Evolutionary conservation across 139 green algal genomes (phyloP).

Genomic region (Chlorella sp.): DNA sequence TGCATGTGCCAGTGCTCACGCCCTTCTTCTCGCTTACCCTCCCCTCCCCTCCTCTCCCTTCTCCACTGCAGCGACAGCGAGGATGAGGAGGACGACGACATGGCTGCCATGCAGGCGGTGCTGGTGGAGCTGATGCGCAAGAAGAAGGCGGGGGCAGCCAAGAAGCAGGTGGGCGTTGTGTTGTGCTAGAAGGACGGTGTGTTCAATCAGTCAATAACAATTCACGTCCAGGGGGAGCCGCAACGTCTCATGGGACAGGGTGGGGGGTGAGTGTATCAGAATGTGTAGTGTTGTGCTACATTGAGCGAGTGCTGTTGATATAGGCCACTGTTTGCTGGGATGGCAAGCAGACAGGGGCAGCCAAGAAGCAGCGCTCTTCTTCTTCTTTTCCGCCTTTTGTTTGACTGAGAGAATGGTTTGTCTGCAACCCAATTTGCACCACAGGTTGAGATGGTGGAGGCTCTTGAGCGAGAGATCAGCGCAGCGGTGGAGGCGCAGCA

Average conservation of each 20-base stretch:
- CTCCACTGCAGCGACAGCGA: conserved; percentile 6
- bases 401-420: too few species aligned
- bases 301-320: too few species aligned
- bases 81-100: background rate
- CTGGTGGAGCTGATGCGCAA: conserved; percentile 33
- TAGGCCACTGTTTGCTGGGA: too few species aligned
- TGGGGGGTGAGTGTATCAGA: too few species aligned
- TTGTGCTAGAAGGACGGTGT: background rate
- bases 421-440: too few species aligned
- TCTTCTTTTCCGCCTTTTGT: too few species aligned
- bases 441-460: conserved; percentile 9
- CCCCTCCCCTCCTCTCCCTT: background rate
- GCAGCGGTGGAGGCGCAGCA: conserved; percentile 1
- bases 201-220: background rate
- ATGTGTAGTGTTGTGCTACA: background rate
- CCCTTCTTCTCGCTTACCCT: too few species aligned
- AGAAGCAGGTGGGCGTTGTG: conserved; percentile 11
- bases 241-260: too few species aligned
- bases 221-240: too few species aligned
- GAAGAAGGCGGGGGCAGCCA: background rate
- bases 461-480: conserved; percentile 1
- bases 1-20: too few species aligned
- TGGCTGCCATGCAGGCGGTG: conserved; percentile 14
- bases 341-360: too few species aligned
- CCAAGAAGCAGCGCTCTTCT: too few species aligned